Percentiles rank a stretch among this genome's conserved stretches.
phyloP scores from a whole-genome alignment of 768 basidiomycete genomes.

The Tephrocybe sp. region DNA sequence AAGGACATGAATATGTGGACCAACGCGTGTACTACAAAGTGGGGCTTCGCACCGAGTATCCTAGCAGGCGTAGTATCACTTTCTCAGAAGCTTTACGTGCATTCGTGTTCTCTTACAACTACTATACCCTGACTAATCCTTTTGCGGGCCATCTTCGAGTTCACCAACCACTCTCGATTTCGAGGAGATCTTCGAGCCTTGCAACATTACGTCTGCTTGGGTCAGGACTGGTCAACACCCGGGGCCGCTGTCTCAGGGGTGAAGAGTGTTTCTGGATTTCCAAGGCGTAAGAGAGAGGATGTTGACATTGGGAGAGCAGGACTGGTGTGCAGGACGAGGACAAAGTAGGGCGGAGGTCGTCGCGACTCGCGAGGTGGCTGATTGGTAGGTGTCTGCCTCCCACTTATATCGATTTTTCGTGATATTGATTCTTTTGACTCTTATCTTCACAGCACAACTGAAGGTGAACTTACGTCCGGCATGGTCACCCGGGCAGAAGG shows the following conservation, averaged over 20 bases:
- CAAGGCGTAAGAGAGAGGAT: constrained; percentile 85
- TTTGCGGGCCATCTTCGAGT: constrained; percentile 25
- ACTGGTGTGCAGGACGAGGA: constrained; percentile 57
- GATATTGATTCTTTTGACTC: background rate
- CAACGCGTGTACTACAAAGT: constrained; percentile 41
- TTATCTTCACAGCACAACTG: constrained; percentile 90
- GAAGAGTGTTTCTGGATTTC: constrained; percentile 81
- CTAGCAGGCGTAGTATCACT: constrained; percentile 55
- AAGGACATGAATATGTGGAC: no score
- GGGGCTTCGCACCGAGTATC: constrained; percentile 59
- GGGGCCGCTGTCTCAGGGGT: constrained; percentile 65
- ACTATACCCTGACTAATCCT: background rate
- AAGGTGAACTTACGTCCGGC: constrained; percentile 92
- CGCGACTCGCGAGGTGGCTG: constrained; percentile 71
- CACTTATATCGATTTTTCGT: background rate
- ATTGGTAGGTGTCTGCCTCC: constrained; percentile 47
- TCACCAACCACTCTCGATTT: constrained; percentile 43
- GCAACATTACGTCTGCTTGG: constrained; percentile 63
- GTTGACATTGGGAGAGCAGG: constrained; percentile 73
- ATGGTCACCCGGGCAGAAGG: constrained; percentile 60
- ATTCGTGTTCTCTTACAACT: background rate
- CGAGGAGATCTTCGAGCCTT: constrained; percentile 56
- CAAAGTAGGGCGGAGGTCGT: constrained; percentile 62
- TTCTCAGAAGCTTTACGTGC: constrained; percentile 43
- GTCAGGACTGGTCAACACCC: constrained; percentile 46